Conservation (phyloP, 2,329 filamentous ascomycete species). For the Claviceps sp. region DNA sequence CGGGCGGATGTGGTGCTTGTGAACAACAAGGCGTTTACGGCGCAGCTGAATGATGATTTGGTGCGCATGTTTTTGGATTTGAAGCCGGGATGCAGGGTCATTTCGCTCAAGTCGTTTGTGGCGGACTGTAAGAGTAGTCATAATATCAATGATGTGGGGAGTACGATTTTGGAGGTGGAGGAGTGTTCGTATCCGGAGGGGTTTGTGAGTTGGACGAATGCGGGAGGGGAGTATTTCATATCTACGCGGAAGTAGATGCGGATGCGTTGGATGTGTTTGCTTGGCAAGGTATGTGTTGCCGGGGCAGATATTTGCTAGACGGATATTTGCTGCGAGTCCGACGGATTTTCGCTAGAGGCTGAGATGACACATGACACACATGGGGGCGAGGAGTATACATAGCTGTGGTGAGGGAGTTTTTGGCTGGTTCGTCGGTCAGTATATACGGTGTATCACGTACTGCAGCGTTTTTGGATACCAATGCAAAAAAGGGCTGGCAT, state of each 20-base stretch:
- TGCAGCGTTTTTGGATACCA: conserved; percentile 8
- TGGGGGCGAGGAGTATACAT: too few species aligned
- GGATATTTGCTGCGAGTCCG: too few species aligned
- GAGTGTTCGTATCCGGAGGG: conserved; percentile 45
- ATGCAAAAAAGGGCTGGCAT: too few species aligned
- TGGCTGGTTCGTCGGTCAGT: conserved; percentile 12
- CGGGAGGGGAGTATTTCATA: conserved; percentile 76
- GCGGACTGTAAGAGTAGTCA: conserved; percentile 63
- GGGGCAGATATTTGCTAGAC: too few species aligned
- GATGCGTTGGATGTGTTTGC: conserved; percentile 9
- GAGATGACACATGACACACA: too few species aligned
- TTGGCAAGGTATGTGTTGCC: too few species aligned
- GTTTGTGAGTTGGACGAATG: conserved; percentile 87
- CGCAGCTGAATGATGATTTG: conserved; percentile 71
- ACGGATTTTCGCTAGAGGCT: too few species aligned
- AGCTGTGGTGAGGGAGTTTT: conserved; percentile 9
- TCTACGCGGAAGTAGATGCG: conserved; percentile 54
- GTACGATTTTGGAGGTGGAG: conserved; percentile 68
- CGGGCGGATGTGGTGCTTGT: conserved; percentile 91
- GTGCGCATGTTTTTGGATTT: conserved; percentile 86
- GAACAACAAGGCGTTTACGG: conserved; percentile 94
- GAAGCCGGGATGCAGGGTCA: conserved; percentile 78
- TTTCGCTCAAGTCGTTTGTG: conserved; percentile 87
- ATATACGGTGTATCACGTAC: conserved; percentile 8
- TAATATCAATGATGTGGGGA: conserved; percentile 66